phyloP scores from a whole-genome alignment of 225 moss, liverwort and hornwort species.

The Pseudisothecium myosuroides region DNA sequence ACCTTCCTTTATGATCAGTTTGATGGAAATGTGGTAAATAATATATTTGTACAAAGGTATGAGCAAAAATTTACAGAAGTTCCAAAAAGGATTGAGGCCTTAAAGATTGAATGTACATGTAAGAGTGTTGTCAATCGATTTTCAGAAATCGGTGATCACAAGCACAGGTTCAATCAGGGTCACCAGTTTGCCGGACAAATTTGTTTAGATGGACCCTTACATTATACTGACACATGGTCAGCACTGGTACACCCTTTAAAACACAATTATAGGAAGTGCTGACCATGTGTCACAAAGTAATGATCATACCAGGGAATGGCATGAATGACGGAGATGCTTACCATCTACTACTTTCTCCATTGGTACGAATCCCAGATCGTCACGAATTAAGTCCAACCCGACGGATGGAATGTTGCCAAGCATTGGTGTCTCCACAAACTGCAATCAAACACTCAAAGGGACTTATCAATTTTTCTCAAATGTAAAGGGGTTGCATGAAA shows the following conservation, averaged over 20 bases:
- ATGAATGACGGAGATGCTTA: neutral
- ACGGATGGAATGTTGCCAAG: neutral
- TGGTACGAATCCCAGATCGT: neutral
- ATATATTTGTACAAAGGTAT: neutral
- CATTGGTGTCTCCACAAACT: neutral
- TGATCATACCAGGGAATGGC: neutral
- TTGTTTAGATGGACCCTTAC: neutral
- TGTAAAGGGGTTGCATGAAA: neutral
- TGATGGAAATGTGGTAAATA: neutral
- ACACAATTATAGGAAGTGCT: neutral
- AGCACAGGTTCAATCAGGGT: neutral
- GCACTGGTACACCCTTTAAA: neutral
- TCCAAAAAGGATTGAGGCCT: neutral
- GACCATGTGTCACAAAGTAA: neutral
- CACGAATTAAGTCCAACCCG: neutral
- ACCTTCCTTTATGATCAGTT: neutral
- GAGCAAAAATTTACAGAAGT: neutral
- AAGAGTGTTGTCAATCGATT: neutral
- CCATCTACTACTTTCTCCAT: neutral
- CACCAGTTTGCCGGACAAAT: neutral
- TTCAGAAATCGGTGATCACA: neutral
- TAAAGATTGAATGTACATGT: neutral
- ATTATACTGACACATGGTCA: neutral
- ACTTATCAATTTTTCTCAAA: neutral
- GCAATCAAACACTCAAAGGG: neutral